Evolutionary conservation across 148 eudicot genomes (phyloP).

Genomic region (Pouteria glomerata): DNA sequence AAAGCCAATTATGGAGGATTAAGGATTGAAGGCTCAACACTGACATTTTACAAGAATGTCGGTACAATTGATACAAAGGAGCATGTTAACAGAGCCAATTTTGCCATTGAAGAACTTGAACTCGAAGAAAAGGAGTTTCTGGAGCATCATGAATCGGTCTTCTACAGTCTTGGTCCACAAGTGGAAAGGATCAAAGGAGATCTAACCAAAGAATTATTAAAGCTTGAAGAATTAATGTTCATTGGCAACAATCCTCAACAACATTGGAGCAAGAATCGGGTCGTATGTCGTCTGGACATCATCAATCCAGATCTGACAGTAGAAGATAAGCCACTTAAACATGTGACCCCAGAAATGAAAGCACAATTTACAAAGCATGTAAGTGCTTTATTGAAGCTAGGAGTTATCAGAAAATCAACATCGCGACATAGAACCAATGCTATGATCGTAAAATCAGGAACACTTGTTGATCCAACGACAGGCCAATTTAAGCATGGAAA

Average conservation of each 20-base stretch:
- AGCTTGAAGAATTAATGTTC: too few relatives aligned
- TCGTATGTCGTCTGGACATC: background rate
- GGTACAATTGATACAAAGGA: background rate
- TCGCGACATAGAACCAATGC: background rate
- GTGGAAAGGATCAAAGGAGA: too few relatives aligned
- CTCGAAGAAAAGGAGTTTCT: background rate
- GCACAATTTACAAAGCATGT: background rate
- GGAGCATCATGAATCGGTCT: too few relatives aligned
- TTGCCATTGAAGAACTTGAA: background rate
- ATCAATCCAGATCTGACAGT: background rate
- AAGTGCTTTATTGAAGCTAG: background rate
- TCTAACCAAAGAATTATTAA: too few relatives aligned
- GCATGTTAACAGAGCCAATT: background rate
- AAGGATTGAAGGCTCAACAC: background rate
- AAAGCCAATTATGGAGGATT: background rate
- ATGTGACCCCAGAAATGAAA: slow-evolving; percentile 1
- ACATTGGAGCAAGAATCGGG: background rate
- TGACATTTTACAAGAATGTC: background rate
- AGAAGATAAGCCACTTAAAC: slow-evolving; percentile 3
- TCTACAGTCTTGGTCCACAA: too few relatives aligned
- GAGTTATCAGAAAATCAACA: background rate
- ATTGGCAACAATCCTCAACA: too few relatives aligned
- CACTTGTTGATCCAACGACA: background rate
- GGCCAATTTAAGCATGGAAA: background rate
- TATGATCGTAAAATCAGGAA: background rate